Evolutionary conservation across 768 basidiomycete species (phyloP).

Genomic region (Gautieria morchelliformis): DNA sequence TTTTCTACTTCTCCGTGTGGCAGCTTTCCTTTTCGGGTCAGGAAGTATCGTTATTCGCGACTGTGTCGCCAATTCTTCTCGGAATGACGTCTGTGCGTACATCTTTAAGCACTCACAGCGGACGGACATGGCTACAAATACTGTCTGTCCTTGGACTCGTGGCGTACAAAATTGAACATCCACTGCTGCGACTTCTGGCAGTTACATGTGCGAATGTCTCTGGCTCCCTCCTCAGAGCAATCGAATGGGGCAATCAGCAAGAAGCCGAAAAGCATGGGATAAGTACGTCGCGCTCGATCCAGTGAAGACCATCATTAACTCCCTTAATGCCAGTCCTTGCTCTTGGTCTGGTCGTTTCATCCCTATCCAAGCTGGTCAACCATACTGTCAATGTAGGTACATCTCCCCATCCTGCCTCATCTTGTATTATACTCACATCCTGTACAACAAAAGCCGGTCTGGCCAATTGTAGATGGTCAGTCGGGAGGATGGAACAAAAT

Average conservation of each 20-base stretch:
- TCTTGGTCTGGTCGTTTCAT: conserved; percentile 55
- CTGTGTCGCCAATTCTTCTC: conserved; percentile 61
- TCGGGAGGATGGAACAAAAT: conserved; percentile 64
- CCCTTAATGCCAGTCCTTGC: conserved; percentile 40
- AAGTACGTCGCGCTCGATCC: conserved; percentile 24
- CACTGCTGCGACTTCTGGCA: conserved; percentile 43
- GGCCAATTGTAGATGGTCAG: conserved; percentile 62
- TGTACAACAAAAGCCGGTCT: conserved; percentile 31
- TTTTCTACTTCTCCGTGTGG: conserved; percentile 94
- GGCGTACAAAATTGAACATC: conserved; percentile 42
- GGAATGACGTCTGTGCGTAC: conserved; percentile 33
- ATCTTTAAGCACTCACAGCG: conserved; percentile 38
- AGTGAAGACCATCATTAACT: not conserved
- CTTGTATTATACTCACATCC: not conserved
- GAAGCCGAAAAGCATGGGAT: conserved; percentile 27
- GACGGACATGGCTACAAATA: conserved; percentile 38
- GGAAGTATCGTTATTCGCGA: conserved; percentile 64
- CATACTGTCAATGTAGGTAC: conserved; percentile 62
- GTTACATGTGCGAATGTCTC: conserved; percentile 47
- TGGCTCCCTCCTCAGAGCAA: conserved; percentile 38
- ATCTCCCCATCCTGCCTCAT: not conserved
- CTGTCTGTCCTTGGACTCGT: conserved; percentile 43
- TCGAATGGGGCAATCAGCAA: conserved; percentile 41
- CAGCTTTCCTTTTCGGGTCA: conserved; percentile 76
- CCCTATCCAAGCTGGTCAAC: conserved; percentile 67